Evolutionary conservation across 2,329 filamentous ascomycete genomes (phyloP), one percentile per base, ranked within the genome.

Genomic region (Arthroderma sp.): DNA sequence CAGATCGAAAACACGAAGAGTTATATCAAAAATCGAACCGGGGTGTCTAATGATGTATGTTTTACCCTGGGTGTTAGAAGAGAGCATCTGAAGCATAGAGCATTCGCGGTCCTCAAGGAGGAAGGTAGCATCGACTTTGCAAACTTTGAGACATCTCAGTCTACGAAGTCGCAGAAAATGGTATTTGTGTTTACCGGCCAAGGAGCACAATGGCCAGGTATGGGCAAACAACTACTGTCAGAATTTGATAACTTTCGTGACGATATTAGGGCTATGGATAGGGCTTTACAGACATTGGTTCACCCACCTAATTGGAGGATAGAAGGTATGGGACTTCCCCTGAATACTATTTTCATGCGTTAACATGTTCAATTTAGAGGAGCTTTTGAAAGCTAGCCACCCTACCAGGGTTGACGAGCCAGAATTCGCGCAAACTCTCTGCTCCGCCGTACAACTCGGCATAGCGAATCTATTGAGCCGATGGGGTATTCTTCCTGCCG

Each of bases 371-470:
- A 23, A 1, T 25, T 25, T 13, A 44, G 25, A 49, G 15, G 41
- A 56, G 15, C 39, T 56, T 6, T 37, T 47, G 39, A 31, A n/a
- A 19, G 7, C 39, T 21, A 15, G 17, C 17, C 4, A 33, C 8
- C 15, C 17, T n/a, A n/a, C 39, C 1, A 57, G 59, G 4, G 60
- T 71, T 7, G 62, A 66, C 39, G 51, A 63, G 0, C 63, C 68
- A 0, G 63, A 65, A 17, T 62, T 68, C 2, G 64, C 64, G 23
- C 68, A 70, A 37, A 66, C 68, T 1, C 62, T 65, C 31, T 66
- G 65, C 25, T 67, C 67, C 2, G 67, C 66, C 2, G 52, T 71
- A 3, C 68, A 71, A 49, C 54, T 70, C 17, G 68, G 65, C 1
- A 56, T 71, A 2, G 63, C 67, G 1, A 65, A 68, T 17, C 58